Evolutionary conservation across 306 rosid species (phyloP), one percentile per base, ranked within the genome.

Genomic region (Elaeagnus macrophylla): DNA sequence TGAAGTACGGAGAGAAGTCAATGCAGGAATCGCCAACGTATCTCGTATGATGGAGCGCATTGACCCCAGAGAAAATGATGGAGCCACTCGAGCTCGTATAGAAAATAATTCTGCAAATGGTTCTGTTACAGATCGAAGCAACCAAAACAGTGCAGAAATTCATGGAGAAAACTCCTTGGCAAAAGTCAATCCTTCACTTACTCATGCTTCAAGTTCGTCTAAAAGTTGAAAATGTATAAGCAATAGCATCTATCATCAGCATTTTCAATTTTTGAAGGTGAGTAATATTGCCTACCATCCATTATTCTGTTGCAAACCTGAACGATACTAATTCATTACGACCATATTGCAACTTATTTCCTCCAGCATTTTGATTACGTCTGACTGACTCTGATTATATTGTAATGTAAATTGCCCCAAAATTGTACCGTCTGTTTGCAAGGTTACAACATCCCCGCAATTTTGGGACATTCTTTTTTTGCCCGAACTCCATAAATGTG

Each of bases 201-300:
- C 82, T 39, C 66, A 81, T 72, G 67, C 85, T 56, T 69, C 85
- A 49, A 45, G 70, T 59, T 74, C 87, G 15, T 54, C 69, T 53
- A 77, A 78, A 59, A 61, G 52, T 55, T 46, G 17, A 53, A 43
- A 7, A 48, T 61, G 65, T 59, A 67, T 68, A 79, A 60, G 77
- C 73, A 37, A 50, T 44, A 61, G 79, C 72, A 76, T 78, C 83
- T 80, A 63, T 68, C 72, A 71, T 78, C 86, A 69, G 75, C 85
- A 76, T 84, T 67, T 76, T 78, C 67, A 76, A 62, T 79, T 74
- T 81, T 76, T 61, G 18, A 65, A 86, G 94, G 94, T 78, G 67
- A 75, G 69, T 45, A 35, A 25, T 37, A 66, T 45, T 60, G 67
- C 41, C 50, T 46, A 46, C 7, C 7, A 15, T 13, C 16, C 8